Evolutionary conservation across 1,139 yeast genomes (phyloP).

Genomic region (Kazachstania sp.): DNA sequence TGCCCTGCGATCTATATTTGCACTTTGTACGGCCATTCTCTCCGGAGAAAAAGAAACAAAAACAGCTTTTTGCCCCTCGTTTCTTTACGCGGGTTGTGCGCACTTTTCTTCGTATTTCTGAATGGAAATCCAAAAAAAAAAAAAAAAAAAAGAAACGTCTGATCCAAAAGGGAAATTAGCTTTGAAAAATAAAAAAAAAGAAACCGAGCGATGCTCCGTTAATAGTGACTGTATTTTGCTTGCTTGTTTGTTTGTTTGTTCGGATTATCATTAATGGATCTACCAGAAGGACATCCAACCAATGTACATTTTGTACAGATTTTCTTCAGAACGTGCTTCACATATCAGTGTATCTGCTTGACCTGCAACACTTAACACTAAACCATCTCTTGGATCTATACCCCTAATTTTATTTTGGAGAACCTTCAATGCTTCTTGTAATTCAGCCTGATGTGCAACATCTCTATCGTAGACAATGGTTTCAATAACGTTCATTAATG

Average conservation of each 20-base stretch:
- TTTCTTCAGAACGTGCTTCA: constrained; percentile 67
- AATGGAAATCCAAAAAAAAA: no score
- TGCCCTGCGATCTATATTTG: no score
- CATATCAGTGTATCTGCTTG: constrained; percentile 86
- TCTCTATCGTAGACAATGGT: constrained; percentile 72
- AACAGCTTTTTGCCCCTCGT: no score
- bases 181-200: background rate
- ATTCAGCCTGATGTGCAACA: constrained; percentile 20
- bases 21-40: no score
- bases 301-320: constrained; percentile 76
- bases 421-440: constrained; percentile 49
- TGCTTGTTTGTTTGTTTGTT: no score
- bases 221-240: background rate
- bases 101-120: no score
- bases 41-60: no score
- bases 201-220: background rate
- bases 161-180: no score
- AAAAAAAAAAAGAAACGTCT: no score
- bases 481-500: constrained; percentile 83
- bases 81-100: no score
- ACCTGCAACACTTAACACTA: constrained; percentile 84
- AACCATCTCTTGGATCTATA: constrained; percentile 68
- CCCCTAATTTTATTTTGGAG: constrained; percentile 82
- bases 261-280: background rate
- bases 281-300: constrained; percentile 87